Base-by-base conservation (phyloP, 2,329 filamentous ascomycete species). In the Geosmithia flava region DNA sequence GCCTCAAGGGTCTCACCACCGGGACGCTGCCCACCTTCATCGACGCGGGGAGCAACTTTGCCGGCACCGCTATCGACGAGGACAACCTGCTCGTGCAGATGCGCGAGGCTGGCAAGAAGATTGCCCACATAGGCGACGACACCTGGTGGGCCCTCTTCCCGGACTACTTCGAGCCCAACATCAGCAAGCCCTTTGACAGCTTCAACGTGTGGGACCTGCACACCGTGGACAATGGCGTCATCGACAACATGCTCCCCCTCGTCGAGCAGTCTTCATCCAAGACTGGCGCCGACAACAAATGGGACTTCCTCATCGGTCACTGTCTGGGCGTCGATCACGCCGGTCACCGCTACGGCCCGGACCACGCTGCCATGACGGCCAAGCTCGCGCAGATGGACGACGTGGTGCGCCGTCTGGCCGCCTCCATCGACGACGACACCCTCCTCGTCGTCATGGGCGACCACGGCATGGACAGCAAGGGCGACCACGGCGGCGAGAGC, bases 161-260 rank as follows among this genome's bases (percentile, higher is more conserved):
- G 0, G 87, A 76, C n/a, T 89, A 94, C 63, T 98, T 98, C 58
- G 83, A 95, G 62, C 70, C 81, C 8, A 85, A 91, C 49, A 79
- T 96, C 49, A 95, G 90, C 55, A 80, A 75, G 56, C 80, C 93
- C 0, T 98, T 95, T 63, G 91, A 97, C 62, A 97, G 91, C 52
- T 95, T 98, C 69, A 96, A 97, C 59, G 93, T 97, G 7, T 96
- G 89, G 88, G 93, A 98, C 63, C 67, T 98, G 57, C 89, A 97
- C 63, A 97, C 93, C 0, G 87, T 98, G 2, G 93, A 98, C 61
- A 91, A 96, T 59, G 93, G 93, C 1, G 93, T 98, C 20, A 85
- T 83, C 13, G 85, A 95, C 55, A 86, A 97, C 65, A 81, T 98
- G 7, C 85, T 93, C 52, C 93, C 93, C 2, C 73, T 97, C 2